phyloP scores from a whole-genome alignment of 2,329 filamentous ascomycete species.

The Pseudopithomyces maydicus region DNA sequence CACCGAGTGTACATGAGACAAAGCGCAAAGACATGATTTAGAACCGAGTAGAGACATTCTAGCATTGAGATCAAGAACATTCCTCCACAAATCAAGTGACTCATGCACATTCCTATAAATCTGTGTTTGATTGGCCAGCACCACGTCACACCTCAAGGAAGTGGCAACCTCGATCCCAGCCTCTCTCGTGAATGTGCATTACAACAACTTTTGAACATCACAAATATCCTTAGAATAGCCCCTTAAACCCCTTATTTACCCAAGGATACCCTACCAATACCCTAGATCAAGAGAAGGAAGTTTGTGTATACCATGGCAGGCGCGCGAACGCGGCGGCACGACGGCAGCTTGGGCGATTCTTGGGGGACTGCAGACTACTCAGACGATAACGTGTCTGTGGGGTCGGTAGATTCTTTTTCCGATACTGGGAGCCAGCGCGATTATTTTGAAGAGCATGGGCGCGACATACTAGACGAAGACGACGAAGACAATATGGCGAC shows the following conservation, averaged over 20 bases:
- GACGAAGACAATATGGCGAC: conserved; percentile 16
- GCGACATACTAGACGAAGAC: conserved; percentile 13
- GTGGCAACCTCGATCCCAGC: conserved; percentile 29
- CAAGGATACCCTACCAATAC: not conserved
- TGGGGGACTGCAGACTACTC: conserved; percentile 41
- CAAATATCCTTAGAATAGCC: conserved; percentile 3
- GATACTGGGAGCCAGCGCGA: conserved; percentile 31
- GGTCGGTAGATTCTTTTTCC: conserved; percentile 28
- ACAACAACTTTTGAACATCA: not conserved
- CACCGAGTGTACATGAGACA: not conserved
- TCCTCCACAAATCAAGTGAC: not conserved
- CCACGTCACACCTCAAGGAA: conserved; percentile 32
- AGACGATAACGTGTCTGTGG: conserved; percentile 30
- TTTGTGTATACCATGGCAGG: conserved; percentile 16
- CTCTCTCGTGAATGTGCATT: conserved; percentile 11
- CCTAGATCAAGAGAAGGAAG: not conserved
- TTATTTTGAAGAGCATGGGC: conserved; percentile 19
- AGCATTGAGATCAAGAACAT: not conserved
- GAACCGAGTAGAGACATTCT: not conserved
- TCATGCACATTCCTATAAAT: not conserved
- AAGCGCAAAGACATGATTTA: not conserved
- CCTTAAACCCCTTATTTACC: conserved; percentile 1
- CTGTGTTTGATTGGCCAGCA: conserved; percentile 29
- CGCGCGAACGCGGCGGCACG: conserved; percentile 21
- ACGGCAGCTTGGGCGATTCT: conserved; percentile 38